Conservation (phyloP, 2,329 filamentous ascomycete species). For the Penicillium corylophilum region DNA sequence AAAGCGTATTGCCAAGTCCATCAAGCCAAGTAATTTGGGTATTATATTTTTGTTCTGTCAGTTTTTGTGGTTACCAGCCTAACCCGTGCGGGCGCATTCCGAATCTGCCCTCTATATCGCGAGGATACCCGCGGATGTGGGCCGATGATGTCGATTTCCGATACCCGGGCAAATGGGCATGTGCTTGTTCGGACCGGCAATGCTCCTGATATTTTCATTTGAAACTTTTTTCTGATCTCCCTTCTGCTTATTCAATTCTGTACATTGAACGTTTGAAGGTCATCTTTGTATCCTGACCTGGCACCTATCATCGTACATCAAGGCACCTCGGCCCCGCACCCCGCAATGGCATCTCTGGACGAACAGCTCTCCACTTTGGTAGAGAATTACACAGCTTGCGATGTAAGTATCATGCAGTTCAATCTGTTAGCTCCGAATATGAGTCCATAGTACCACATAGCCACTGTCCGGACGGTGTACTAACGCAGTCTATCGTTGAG, state of each 20-base stretch:
- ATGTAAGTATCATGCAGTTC: constrained; percentile 30
- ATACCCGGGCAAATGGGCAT: constrained; percentile 23
- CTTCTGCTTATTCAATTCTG: background rate
- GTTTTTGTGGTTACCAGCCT: no score
- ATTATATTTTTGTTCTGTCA: no score
- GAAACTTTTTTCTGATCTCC: background rate
- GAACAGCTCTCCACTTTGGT: constrained; percentile 33
- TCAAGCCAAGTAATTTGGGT: no score
- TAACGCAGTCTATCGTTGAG: constrained; percentile 34
- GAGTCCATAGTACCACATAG: background rate
- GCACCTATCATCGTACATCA: background rate
- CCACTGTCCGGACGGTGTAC: background rate
- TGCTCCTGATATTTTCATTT: background rate
- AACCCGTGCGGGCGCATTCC: background rate
- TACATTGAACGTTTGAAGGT: background rate
- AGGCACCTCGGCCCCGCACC: constrained; percentile 14
- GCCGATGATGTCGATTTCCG: constrained; percentile 17
- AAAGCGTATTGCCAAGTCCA: no score
- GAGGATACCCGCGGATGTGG: constrained; percentile 7
- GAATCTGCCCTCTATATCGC: background rate
- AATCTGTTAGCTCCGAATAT: background rate
- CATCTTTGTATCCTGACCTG: background rate
- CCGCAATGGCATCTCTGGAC: constrained; percentile 31
- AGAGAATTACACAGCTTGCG: constrained; percentile 43
- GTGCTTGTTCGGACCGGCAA: constrained; percentile 9